phyloP scores from a whole-genome alignment of 371 early-diverging fungal species.

The Smittium culicis region DNA sequence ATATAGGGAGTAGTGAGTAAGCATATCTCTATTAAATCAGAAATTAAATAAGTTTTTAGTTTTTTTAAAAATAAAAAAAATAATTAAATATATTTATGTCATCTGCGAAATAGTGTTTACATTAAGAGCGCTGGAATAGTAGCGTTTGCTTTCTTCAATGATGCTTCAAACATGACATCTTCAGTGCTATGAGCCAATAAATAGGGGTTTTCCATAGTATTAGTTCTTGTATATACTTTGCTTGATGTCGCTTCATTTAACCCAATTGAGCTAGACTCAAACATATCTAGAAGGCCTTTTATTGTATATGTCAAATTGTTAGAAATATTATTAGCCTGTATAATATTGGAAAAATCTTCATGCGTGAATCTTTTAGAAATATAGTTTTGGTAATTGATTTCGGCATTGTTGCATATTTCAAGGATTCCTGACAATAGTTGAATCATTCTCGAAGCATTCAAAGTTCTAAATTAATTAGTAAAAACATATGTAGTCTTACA shows the following conservation, averaged over 20 bases:
- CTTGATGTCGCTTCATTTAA: background rate
- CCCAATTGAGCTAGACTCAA: background rate
- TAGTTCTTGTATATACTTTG: constrained; percentile 8
- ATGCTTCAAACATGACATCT: background rate
- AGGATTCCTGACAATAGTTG: background rate
- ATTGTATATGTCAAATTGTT: background rate
- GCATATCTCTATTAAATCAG: constrained; percentile 11
- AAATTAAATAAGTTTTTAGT: background rate
- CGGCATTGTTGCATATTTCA: background rate
- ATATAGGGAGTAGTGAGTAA: constrained; percentile 38
- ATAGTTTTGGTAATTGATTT: background rate
- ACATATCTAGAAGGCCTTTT: background rate
- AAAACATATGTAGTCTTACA: background rate
- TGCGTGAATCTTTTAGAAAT: background rate
- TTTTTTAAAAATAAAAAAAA: too few species aligned
- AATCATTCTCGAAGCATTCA: too few species aligned
- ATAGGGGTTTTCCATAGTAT: constrained; percentile 9
- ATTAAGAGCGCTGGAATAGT: background rate
- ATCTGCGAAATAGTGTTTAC: too few species aligned
- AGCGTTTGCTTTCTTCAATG: constrained; percentile 7
- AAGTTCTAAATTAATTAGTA: too few species aligned
- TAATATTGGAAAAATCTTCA: background rate
- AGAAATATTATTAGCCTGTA: background rate
- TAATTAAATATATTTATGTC: too few species aligned
- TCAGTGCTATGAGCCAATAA: background rate